phyloP scores from a whole-genome alignment of 2,329 filamentous ascomycete genomes.

The Coleophoma eucalyptorum region DNA sequence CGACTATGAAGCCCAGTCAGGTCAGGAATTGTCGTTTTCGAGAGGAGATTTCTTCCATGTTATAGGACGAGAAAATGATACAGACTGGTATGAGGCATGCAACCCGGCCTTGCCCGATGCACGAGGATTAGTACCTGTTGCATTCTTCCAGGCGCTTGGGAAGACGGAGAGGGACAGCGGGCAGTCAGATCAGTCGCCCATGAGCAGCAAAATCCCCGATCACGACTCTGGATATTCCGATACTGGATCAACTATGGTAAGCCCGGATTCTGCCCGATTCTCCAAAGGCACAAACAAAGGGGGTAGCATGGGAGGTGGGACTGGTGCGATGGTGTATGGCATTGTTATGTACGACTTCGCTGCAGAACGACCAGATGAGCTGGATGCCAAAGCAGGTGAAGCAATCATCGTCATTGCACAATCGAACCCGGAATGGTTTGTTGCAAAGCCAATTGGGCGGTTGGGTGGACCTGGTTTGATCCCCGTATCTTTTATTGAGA shows the following conservation, averaged over 20 bases:
- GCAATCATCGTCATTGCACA: slow-evolving; percentile 98
- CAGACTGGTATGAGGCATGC: slow-evolving; percentile 97
- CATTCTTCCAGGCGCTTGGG: slow-evolving; percentile 88
- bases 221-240: slow-evolving; percentile 93
- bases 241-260: slow-evolving; percentile 27
- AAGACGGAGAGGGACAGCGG: slow-evolving; percentile 89
- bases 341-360: slow-evolving; percentile 97
- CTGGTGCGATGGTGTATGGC: slow-evolving; percentile 89
- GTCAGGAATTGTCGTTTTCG: slow-evolving; percentile 83
- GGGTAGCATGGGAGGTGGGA: slow-evolving; percentile 7
- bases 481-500: slow-evolving; percentile 94
- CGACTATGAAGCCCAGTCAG: slow-evolving; percentile 76
- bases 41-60: slow-evolving; percentile 98
- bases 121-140: slow-evolving; percentile 86
- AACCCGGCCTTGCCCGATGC: slow-evolving; percentile 86
- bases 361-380: slow-evolving; percentile 90
- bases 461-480: slow-evolving; percentile 95
- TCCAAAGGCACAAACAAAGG: slow-evolving; percentile 49
- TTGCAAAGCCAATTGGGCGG: slow-evolving; percentile 96
- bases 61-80: slow-evolving; percentile 89
- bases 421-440: slow-evolving; percentile 98
- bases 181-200: slow-evolving; percentile 56
- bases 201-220: slow-evolving; percentile 58
- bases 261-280: slow-evolving; percentile 28
- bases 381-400: slow-evolving; percentile 92